These are phyloP conservation scores for Scenedesmus sp. DNA, from an alignment of 163 green algal genomes.

Conservation along the genomic window DNA sequence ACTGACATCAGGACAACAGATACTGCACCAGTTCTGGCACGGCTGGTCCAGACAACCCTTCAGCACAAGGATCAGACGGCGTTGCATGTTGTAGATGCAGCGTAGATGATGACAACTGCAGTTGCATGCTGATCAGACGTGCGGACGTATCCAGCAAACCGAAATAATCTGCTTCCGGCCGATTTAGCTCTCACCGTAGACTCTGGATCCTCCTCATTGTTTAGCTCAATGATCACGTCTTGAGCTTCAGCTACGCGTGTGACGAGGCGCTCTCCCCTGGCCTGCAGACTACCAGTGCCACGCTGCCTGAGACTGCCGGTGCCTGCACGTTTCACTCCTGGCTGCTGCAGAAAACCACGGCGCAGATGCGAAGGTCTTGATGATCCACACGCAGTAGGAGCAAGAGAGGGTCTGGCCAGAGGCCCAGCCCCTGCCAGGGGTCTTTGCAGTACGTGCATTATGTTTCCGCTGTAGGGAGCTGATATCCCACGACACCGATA, in stretches of 20 bases:
- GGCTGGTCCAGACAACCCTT: not conserved
- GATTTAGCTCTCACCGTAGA: slow-evolving; percentile 10
- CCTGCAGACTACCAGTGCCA: not conserved
- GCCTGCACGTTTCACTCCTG: not conserved
- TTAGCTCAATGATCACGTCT: slow-evolving; percentile 36
- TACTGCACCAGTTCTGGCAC: not conserved
- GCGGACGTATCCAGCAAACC: slow-evolving; percentile 7
- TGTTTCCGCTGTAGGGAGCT: not conserved
- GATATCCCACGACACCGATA: not conserved
- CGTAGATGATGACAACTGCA: not conserved
- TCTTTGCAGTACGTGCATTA: not conserved
- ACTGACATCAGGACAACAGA: not conserved
- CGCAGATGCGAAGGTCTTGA: not conserved
- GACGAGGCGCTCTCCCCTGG: not conserved
- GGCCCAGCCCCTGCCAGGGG: not conserved
- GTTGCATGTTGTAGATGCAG: not conserved
- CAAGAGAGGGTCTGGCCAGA: not conserved
- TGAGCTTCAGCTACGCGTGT: slow-evolving; percentile 20
- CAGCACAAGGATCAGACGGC: not conserved
- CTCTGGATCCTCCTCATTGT: slow-evolving; percentile 47
- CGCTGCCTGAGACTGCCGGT: not conserved
- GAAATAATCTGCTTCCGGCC: not conserved
- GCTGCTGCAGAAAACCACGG: not conserved
- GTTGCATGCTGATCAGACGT: not conserved
- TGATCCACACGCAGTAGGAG: not conserved